Evolutionary conservation across 1,284 basidiomycete genomes (phyloP).

Genomic region (Heterobasidion occidentale): DNA sequence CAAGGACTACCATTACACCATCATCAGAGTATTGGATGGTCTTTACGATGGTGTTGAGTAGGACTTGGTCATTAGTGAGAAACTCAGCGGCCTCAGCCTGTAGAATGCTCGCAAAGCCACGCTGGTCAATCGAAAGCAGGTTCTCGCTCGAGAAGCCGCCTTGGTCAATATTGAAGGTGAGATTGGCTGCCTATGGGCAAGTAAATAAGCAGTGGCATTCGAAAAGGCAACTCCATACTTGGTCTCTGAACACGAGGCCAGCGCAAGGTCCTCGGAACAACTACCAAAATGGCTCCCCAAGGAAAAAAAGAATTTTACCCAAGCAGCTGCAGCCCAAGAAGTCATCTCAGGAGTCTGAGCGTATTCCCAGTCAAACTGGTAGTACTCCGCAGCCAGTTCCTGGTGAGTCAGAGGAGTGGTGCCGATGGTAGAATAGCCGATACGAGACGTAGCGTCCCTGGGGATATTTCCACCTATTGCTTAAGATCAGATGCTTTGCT

Average conservation of each 20-base stretch:
- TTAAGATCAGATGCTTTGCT: background rate
- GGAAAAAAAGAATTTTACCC: constrained; percentile 28
- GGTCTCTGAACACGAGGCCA: background rate
- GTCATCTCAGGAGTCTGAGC: constrained; percentile 52
- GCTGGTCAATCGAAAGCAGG: constrained; percentile 48
- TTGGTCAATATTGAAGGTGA: constrained; percentile 44
- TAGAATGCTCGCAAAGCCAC: constrained; percentile 51
- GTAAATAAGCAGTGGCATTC: background rate
- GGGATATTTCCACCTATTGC: constrained; percentile 32
- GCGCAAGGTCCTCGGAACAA: background rate
- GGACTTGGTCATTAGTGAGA: constrained; percentile 34
- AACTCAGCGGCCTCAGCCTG: constrained; percentile 49
- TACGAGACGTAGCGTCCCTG: constrained; percentile 33
- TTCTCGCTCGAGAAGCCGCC: constrained; percentile 54
- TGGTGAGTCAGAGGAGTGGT: constrained; percentile 32
- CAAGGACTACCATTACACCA: constrained; percentile 37
- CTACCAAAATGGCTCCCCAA: background rate
- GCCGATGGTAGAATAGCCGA: constrained; percentile 37
- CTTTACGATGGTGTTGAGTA: constrained; percentile 45
- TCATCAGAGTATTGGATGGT: constrained; percentile 37
- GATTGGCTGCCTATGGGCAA: constrained; percentile 47
- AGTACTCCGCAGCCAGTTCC: constrained; percentile 43
- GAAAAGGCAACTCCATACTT: background rate
- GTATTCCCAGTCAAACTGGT: constrained; percentile 46
- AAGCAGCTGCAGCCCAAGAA: constrained; percentile 53